Evolutionary conservation across 345 rosid species (phyloP), one percentile per base, ranked within the genome.

Genomic region (Euclidium syriacum): DNA sequence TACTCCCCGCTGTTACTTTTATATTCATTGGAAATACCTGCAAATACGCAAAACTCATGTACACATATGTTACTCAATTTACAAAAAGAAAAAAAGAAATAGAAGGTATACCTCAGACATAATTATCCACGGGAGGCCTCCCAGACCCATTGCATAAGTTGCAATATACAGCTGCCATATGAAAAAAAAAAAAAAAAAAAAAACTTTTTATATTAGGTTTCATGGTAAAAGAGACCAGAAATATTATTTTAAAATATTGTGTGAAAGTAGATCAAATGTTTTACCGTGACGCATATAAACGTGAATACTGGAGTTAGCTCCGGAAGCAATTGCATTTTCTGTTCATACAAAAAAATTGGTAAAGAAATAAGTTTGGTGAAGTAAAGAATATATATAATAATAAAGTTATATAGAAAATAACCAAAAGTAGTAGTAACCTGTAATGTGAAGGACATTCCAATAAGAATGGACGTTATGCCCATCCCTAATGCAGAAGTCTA

Each of bases 21-120:
- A 77, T 54, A 58, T 80, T 75, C 3, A 77, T 56, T 4, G 85
- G 82, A 62, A 81, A 81, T 73, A 81, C 78, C 82, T 81, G 74
- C 63, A 62, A 52, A 10, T 24, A 40, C 36, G n/a, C 19, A 58
- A 24, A 40, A 17, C 10, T 20, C 14, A 30, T 36, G n/a, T n/a
- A n/a, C n/a, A n/a, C n/a, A n/a, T n/a, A n/a, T n/a, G n/a, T n/a
- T n/a, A n/a, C n/a, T n/a, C n/a, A n/a, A n/a, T n/a, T n/a, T n/a
- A n/a, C n/a, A n/a, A 2, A 20, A 20, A 7, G 7, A 17, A 3
- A 14, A 20, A 10, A 46, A 15, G 8, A 16, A 16, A 4, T 1
- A 15, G 9, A 40, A n/a, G n/a, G n/a, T n/a, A n/a, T 71, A 77
- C 81, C 81, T 77, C 81, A 0, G 81, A 78, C 79, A 78, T 67